Evolutionary conservation across 805 yeast genomes (phyloP).

Genomic region (Millerozyma miso): DNA sequence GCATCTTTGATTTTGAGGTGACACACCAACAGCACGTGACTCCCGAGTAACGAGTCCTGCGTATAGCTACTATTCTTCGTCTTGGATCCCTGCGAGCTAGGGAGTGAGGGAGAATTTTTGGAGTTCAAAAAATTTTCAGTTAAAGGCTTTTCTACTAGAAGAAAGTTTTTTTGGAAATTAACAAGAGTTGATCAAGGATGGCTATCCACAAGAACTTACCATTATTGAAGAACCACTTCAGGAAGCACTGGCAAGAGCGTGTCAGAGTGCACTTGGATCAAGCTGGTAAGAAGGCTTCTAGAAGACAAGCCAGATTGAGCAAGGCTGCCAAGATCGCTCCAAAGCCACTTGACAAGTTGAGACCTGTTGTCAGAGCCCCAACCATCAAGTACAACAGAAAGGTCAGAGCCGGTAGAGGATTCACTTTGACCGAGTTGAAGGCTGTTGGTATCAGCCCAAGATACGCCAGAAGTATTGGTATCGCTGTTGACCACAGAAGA

Average conservation of each 20-base stretch:
- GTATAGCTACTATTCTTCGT: neutral
- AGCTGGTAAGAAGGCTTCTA: slow-evolving; percentile 98
- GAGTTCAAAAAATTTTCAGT: neutral
- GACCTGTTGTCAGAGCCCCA: slow-evolving; percentile 99
- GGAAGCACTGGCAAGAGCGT: slow-evolving; percentile 99
- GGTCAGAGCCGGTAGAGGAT: slow-evolving; percentile 99
- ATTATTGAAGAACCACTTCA: slow-evolving; percentile 98
- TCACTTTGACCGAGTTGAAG: slow-evolving; percentile 95
- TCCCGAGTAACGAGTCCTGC: no score
- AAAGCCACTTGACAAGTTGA: slow-evolving; percentile 91
- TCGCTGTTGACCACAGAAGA: slow-evolving; percentile 99
- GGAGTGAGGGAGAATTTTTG: neutral
- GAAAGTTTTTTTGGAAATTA: neutral
- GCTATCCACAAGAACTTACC: slow-evolving; percentile 99
- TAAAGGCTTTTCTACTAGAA: neutral
- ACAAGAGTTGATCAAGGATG: slow-evolving; percentile 31
- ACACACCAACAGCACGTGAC: no score
- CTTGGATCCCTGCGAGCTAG: neutral
- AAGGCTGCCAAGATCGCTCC: slow-evolving; percentile 97
- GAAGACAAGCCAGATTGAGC: slow-evolving; percentile 90
- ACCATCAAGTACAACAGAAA: slow-evolving; percentile 99
- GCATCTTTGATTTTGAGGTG: no score
- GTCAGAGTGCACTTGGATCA: slow-evolving; percentile 99
- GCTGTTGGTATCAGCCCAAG: slow-evolving; percentile 89
- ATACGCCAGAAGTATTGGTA: slow-evolving; percentile 98